Conservation (phyloP, 2,329 filamentous ascomycete genomes). For the Arthroderma sp. region DNA sequence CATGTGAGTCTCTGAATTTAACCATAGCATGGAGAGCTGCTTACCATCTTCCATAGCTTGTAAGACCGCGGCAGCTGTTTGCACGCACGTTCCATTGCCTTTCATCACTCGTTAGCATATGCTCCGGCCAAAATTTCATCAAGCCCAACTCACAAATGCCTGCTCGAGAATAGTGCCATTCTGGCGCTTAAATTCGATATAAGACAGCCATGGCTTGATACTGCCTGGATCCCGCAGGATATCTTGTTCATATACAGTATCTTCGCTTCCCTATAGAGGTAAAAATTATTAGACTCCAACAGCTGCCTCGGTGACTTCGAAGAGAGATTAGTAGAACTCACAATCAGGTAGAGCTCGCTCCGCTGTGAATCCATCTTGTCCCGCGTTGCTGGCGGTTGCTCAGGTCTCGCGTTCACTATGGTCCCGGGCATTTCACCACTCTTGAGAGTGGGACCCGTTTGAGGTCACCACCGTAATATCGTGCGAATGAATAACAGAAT, state of each 20-base stretch:
- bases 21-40: constrained; percentile 8
- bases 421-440: constrained; percentile 39
- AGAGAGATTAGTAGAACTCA: constrained; percentile 16
- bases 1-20: constrained; percentile 1
- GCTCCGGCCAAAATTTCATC: neutral
- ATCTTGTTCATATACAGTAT: constrained; percentile 93
- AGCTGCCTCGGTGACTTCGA: neutral
- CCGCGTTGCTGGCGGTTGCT: constrained; percentile 31
- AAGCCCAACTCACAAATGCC: constrained; percentile 45
- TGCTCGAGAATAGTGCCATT: constrained; percentile 79
- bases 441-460: constrained; percentile 13
- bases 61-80: constrained; percentile 82
- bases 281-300: constrained; percentile 22
- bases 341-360: constrained; percentile 34
- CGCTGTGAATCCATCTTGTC: constrained; percentile 26
- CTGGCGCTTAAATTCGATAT: constrained; percentile 79
- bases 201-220: constrained; percentile 88
- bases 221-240: constrained; percentile 72
- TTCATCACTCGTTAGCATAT: neutral
- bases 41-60: constrained; percentile 92
- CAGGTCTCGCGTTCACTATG: constrained; percentile 33
- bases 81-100: constrained; percentile 80
- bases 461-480: constrained; percentile 9
- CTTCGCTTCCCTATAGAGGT: constrained; percentile 58
- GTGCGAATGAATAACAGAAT: constrained; percentile 2